Evolutionary conservation across 306 rosid species (phyloP).

Genomic region (Rosa multiflora): DNA sequence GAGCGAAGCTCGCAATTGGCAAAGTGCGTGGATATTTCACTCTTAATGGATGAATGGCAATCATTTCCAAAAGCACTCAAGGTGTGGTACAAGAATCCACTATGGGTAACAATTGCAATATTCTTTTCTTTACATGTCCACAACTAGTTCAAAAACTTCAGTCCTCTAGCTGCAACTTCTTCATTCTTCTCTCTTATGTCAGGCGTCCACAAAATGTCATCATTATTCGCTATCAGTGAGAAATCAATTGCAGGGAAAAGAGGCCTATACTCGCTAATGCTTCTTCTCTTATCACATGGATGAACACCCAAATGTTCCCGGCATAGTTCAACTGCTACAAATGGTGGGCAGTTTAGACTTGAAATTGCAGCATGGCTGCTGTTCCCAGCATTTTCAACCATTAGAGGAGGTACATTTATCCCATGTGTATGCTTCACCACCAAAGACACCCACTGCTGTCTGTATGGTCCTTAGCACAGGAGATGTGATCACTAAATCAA

Average conservation of each 20-base stretch:
- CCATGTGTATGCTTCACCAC: slow-evolving; percentile 63
- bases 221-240: slow-evolving; percentile 70
- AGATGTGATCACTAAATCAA: too few relatives aligned
- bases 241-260: slow-evolving; percentile 93
- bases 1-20: slow-evolving; percentile 92
- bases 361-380: slow-evolving; percentile 63
- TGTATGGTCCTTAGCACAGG: slow-evolving; percentile 99
- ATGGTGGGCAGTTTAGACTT: slow-evolving; percentile 69
- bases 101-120: slow-evolving; percentile 80
- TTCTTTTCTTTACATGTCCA: slow-evolving; percentile 93
- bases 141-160: slow-evolving; percentile 74
- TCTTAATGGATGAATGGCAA: slow-evolving; percentile 70
- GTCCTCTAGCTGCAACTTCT: slow-evolving; percentile 81
- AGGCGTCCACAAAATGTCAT: slow-evolving; percentile 77
- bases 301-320: too few relatives aligned
- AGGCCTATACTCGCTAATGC: slow-evolving; percentile 57
- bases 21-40: slow-evolving; percentile 68
- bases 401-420: slow-evolving; percentile 57
- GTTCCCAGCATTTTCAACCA: slow-evolving; percentile 64
- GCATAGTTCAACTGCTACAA: slow-evolving; percentile 78
- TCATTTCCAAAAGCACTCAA: slow-evolving; percentile 77
- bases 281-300: slow-evolving; percentile 94
- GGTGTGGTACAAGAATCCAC: slow-evolving; percentile 69
- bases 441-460: slow-evolving; percentile 94
- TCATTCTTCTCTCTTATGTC: slow-evolving; percentile 70